Evolutionary conservation across 495 filamentous ascomycete species (phyloP), one percentile per base, ranked within the genome.

Genomic region (Podospora pseudopauciseta): DNA sequence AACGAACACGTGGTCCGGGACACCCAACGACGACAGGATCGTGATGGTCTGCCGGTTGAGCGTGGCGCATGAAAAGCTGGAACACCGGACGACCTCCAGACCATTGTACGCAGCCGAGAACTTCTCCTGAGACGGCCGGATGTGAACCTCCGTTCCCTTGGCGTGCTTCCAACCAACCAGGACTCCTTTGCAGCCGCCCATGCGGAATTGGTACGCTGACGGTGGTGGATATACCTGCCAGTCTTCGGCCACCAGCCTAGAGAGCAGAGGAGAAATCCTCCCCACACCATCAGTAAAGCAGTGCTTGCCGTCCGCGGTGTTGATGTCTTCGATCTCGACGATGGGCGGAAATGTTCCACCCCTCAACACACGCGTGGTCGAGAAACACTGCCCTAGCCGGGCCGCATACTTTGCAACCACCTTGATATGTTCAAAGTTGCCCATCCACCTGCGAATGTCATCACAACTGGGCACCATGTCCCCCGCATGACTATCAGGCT

Each of bases 231-330:
- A 73, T 15, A 92, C 74, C 0, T 84, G 80, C 23, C 94, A 83
- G 65, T 93, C 89, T 4, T 83, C 76, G 20, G 87, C 82, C 19
- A 92, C 84, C 75, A 93, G 86, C 44, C 85, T 77, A 0, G 93
- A 92, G 44, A 97, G 82, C 70, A 90, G 88, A 4, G 78, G 77
- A 0, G 94, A 97, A 39, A 99, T 95, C 77, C 92, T 96, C 15
- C 96, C 96, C 56, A 99, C 92, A 3, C 95, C 96, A 75, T 99
- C 95, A 0, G 92, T 93, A 75, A 98, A 98, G 61, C 76, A 87
- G 75, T 84, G 88, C 0, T 82, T 85, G 60, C 89, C 87, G 5
- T 84, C 83, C 53, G 85, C 80, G 6, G 97, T 82, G 66, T 98
- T 94, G 5, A 97, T 82, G 66, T 98, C 95, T 2, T 80, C 65